Base-by-base conservation (phyloP, 2,329 filamentous ascomycete species). In the Rasamsonia emersonii region DNA sequence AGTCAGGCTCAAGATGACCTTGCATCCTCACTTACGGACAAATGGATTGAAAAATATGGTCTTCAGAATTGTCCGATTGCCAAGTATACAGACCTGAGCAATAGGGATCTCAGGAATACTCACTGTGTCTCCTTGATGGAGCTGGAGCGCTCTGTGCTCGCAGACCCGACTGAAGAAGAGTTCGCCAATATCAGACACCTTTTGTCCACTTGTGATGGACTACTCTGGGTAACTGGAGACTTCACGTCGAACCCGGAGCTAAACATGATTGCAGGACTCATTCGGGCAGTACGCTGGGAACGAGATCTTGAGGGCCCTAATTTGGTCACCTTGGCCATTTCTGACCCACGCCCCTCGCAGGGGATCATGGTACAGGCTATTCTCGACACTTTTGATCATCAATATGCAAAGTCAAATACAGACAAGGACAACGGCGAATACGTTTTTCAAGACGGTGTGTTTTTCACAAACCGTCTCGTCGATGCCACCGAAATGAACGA, bases 171-270 rank as follows among this genome's bases (percentile, higher is more conserved):
- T 5, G 39, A 46, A 4, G 32, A 37, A 10, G 46, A 48, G 32
- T 53, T 52, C 36, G 41, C 38, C 5, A 39, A 33, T 11, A 38
- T 56, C 26, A 45, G 45, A 8, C 43, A 47, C 8, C 27, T 56
- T 9, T 37, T 58, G 18, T 38, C 47, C 8, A 47, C 37, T 5
- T 44, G 39, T 38, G 39, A 41, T 30, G 39, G 41, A 1, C 32
- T 60, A 8, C 39, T 62, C 5, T 62, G 58, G 58, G 37, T 61
- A 11, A 60, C 56, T 3, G 44, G 41, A 2, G 51, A 53, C 21
- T 36, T 46, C 14, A 17, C 29, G 10, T n/a, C 14, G 4, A 13
- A 38, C 14, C 58, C 58, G 3, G 39, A 49, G 9, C 41, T 56
- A 9, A 47, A 46, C 15, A 43, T 56, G 19, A 43, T 54, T 18